Evolutionary conservation across 2,329 filamentous ascomycete species (phyloP), one percentile per base, ranked within the genome.

Genomic region (Colletotrichum sp.): DNA sequence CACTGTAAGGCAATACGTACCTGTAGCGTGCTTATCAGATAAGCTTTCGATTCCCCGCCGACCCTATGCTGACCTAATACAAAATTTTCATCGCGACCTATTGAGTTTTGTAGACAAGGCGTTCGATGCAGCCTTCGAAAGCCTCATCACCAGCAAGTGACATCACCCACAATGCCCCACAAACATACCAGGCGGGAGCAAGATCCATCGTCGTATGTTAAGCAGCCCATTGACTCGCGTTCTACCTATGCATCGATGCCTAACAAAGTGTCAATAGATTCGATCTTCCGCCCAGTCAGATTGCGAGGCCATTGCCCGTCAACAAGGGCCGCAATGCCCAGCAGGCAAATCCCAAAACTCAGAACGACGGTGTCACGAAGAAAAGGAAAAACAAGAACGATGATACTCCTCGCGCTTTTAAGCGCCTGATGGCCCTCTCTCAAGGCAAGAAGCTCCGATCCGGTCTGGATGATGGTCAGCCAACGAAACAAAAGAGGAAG

Each of bases 331-430:
- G 75, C 28, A 71, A 76, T 34, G 55, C 65, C 52, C 30, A 65
- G 60, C 52, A 60, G 52, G 44, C 59, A 9, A 63, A 76, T 57
- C 72, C 76, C 71, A 84, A 83, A 76, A 79, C 79, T 77, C 80
- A 76, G 76, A 80, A 78, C 60, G 69, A 72, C 39, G 75, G 80
- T 74, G 83, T 79, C 57, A 83, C 79, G 81, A 91, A 86, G 80
- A 88, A 84, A 82, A 78, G 82, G 73, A 77, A 81, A 66, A 89
- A 89, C 67, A 84, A 83, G 34, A 88, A 90, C 52, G 93, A 98
- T 83, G 97, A 99, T 85, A 96, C 95, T 2, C 97, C 97, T 0
- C 94, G 95, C 79, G 95, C 94, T 2, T 99, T 99, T 85, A 92
- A 92, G 77, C 93, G 96, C 15, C 87, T 99, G 77, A 97, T 99